Evolutionary conservation across 345 rosid genomes (phyloP).

Genomic region (Eucalyptus marginata): DNA sequence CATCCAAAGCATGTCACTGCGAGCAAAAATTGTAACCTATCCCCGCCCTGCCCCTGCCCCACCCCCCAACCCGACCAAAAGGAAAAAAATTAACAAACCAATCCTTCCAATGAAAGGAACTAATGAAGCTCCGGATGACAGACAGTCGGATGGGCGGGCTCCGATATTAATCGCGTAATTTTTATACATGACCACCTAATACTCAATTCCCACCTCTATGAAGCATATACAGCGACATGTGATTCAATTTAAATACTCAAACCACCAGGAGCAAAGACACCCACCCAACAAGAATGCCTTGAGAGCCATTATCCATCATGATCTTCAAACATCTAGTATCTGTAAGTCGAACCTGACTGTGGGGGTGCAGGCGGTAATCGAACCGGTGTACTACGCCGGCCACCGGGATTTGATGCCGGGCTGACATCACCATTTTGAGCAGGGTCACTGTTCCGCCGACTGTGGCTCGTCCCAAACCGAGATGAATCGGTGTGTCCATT

Average conservation of each 20-base stretch:
- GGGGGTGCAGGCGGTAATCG: conserved; percentile 93
- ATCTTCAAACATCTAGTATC: conserved; percentile 7
- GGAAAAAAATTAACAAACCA: not conserved
- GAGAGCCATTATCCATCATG: not conserved
- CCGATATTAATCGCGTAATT: not conserved
- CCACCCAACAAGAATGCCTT: not conserved
- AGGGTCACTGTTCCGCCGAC: conserved; percentile 62
- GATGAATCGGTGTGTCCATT: conserved; percentile 35
- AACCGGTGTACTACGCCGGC: conserved; percentile 74
- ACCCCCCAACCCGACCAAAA: not conserved
- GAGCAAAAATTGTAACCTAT: not conserved
- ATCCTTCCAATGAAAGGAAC: not conserved
- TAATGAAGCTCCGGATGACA: not conserved
- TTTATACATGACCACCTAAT: not conserved
- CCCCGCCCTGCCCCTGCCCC: rapidly evolving
- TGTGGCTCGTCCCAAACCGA: conserved; percentile 43
- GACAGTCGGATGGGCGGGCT: not conserved
- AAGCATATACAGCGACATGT: not conserved
- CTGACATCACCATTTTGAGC: conserved; percentile 62
- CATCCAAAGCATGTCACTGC: not conserved
- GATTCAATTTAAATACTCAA: not conserved
- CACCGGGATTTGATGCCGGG: conserved; percentile 27
- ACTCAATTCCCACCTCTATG: not conserved
- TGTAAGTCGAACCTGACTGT: conserved; percentile 36
- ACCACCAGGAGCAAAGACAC: not conserved